These are phyloP conservation scores for Sporothrix pseudoabietina DNA, from an alignment of 2,329 filamentous ascomycete genomes.

Conservation along the genomic window DNA sequence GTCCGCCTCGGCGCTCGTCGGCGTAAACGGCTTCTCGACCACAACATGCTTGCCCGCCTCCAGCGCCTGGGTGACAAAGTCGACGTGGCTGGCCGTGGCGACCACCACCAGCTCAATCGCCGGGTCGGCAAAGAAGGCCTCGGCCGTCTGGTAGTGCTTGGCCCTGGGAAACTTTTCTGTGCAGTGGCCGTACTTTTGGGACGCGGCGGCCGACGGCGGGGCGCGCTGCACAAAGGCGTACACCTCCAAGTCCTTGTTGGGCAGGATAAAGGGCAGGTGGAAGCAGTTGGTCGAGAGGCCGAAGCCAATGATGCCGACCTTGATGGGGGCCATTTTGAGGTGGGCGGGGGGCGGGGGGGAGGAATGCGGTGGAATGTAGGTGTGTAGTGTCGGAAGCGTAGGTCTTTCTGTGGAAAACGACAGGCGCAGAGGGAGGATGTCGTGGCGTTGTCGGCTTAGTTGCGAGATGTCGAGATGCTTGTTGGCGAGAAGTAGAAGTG, in stretches of 20 bases:
- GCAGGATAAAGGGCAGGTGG: conserved; percentile 54
- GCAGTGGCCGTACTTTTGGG: conserved; percentile 46
- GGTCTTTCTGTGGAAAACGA: neutral
- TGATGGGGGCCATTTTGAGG: conserved; percentile 40
- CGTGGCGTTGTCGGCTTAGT: neutral
- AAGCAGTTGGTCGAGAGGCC: conserved; percentile 53
- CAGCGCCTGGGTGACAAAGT: conserved; percentile 57
- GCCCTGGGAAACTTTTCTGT: conserved; percentile 51
- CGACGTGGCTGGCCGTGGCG: conserved; percentile 60
- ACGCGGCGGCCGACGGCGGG: conserved; percentile 34
- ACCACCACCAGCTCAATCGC: conserved; percentile 64
- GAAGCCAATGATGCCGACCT: conserved; percentile 55
- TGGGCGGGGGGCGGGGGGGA: neutral
- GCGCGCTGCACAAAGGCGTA: conserved; percentile 54
- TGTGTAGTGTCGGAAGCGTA: neutral
- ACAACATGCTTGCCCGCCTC: conserved; percentile 59
- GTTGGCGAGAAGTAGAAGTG: neutral
- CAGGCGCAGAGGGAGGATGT: neutral
- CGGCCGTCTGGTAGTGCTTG: conserved; percentile 60
- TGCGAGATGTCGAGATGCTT: neutral
- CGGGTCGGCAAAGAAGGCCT: conserved; percentile 61
- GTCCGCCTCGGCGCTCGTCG: conserved; percentile 59
- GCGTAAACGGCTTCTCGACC: conserved; percentile 43
- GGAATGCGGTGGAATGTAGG: neutral
- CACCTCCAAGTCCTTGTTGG: conserved; percentile 50